phyloP scores from a whole-genome alignment of 495 filamentous ascomycete species.

The Penicillium paxilli region DNA sequence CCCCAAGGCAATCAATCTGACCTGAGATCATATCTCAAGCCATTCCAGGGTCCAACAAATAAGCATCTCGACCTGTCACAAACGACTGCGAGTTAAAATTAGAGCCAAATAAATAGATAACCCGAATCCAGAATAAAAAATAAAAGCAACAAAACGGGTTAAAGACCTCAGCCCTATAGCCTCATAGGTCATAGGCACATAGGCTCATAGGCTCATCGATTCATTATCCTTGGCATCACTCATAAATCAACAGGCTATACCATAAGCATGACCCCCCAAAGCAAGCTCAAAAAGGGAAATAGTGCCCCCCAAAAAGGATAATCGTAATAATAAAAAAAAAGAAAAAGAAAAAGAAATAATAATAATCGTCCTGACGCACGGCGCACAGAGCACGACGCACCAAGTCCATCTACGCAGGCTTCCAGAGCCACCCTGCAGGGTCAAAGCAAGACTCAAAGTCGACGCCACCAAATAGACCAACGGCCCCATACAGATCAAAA shows the following conservation, averaged over 20 bases:
- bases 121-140: not conserved
- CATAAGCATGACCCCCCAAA: too few relatives aligned
- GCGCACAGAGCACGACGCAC: too few relatives aligned
- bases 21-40: too few relatives aligned
- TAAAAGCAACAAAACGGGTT: too few relatives aligned
- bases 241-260: too few relatives aligned
- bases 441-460: conserved; percentile 73
- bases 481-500: conserved; percentile 75
- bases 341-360: not conserved
- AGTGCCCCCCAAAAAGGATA: too few relatives aligned
- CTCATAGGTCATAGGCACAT: too few relatives aligned
- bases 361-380: not conserved
- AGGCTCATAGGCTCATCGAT: too few relatives aligned
- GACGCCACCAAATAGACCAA: conserved; percentile 73
- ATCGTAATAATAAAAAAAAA: too few relatives aligned
- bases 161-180: conserved; percentile 20
- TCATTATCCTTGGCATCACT: too few relatives aligned
- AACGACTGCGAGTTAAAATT: not conserved
- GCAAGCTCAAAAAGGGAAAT: too few relatives aligned
- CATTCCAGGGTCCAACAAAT: not conserved
- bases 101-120: not conserved
- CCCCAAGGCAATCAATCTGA: too few relatives aligned
- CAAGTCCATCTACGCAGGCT: conserved; percentile 12
- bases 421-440: conserved; percentile 46
- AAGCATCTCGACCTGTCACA: conserved; percentile 1